phyloP scores from a whole-genome alignment of 1,139 yeast genomes.

The Sugiyamaella novakii region DNA sequence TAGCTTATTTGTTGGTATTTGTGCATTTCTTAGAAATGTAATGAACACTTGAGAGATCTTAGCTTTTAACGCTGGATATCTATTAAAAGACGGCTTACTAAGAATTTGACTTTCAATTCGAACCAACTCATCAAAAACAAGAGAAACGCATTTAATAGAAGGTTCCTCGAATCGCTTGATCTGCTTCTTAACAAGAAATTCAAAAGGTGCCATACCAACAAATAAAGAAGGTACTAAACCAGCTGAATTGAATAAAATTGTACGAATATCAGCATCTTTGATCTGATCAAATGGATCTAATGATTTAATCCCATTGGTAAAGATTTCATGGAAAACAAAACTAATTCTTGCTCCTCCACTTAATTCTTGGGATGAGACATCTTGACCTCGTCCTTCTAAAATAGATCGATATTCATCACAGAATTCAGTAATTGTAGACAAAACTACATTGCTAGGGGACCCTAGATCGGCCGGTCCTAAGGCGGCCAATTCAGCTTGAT shows the following conservation, averaged over 20 bases:
- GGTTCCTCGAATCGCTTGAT: slow-evolving; percentile 96
- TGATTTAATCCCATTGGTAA: slow-evolving; percentile 87
- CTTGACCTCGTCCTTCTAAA: slow-evolving; percentile 89
- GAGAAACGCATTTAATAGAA: slow-evolving; percentile 82
- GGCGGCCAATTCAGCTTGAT: slow-evolving; percentile 72
- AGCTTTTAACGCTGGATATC: slow-evolving; percentile 90
- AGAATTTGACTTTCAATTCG: slow-evolving; percentile 88
- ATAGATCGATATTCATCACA: slow-evolving; percentile 81
- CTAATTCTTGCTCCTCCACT: slow-evolving; percentile 96
- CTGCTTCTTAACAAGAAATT: slow-evolving; percentile 92
- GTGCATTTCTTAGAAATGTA: slow-evolving; percentile 75
- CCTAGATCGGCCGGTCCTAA: slow-evolving; percentile 83
- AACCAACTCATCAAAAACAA: slow-evolving; percentile 92
- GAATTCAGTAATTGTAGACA: slow-evolving; percentile 90
- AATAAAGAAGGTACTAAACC: slow-evolving; percentile 96
- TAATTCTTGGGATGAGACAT: slow-evolving; percentile 78
- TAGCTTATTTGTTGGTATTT: slow-evolving; percentile 82
- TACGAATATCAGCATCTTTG: slow-evolving; percentile 94
- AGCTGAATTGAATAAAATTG: slow-evolving; percentile 89
- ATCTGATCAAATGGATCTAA: slow-evolving; percentile 97
- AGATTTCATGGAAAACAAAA: slow-evolving; percentile 95
- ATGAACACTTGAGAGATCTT: slow-evolving; percentile 80
- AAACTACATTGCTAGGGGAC: slow-evolving; percentile 83
- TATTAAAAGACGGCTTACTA: slow-evolving; percentile 74
- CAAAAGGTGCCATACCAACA: slow-evolving; percentile 97